Evolutionary conservation across 75 land plant species (phyloP).

Genomic region (Azolla pinnata): DNA sequence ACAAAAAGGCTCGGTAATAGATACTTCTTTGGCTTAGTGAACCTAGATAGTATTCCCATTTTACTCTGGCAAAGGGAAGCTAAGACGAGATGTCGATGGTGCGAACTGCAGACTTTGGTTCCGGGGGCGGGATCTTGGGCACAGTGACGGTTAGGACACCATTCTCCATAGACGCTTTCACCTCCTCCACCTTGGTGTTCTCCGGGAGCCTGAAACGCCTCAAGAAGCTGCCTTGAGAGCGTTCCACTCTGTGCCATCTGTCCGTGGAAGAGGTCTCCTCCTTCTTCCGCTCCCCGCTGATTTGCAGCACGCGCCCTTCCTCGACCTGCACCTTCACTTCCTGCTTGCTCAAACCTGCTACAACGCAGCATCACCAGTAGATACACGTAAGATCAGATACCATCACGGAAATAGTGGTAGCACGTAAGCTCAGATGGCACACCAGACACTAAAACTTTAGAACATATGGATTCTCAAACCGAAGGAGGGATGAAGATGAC

Average conservation of each 20-base stretch:
- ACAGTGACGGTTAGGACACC: constrained; percentile 45
- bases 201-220: constrained; percentile 53
- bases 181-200: constrained; percentile 32
- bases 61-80: no score
- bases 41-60: no score
- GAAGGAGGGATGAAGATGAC: background rate
- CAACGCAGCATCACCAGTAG: background rate
- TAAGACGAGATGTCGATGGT: constrained; percentile 11
- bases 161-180: constrained; percentile 36
- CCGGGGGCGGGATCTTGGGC: constrained; percentile 25
- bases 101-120: constrained; percentile 2
- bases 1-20: no score
- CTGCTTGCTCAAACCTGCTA: constrained; percentile 42
- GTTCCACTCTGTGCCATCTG: constrained; percentile 56
- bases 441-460: background rate
- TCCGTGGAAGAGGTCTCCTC: constrained; percentile 44
- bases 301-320: constrained; percentile 37
- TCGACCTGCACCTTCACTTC: constrained; percentile 53
- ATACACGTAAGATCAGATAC: background rate
- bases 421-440: background rate
- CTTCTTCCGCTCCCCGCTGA: constrained; percentile 54
- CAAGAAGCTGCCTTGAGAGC: constrained; percentile 45
- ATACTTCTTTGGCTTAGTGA: no score
- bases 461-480: background rate
- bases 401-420: background rate